Evolutionary conservation across 2,329 filamentous ascomycete genomes (phyloP).

Genomic region (Xylaria sp.): DNA sequence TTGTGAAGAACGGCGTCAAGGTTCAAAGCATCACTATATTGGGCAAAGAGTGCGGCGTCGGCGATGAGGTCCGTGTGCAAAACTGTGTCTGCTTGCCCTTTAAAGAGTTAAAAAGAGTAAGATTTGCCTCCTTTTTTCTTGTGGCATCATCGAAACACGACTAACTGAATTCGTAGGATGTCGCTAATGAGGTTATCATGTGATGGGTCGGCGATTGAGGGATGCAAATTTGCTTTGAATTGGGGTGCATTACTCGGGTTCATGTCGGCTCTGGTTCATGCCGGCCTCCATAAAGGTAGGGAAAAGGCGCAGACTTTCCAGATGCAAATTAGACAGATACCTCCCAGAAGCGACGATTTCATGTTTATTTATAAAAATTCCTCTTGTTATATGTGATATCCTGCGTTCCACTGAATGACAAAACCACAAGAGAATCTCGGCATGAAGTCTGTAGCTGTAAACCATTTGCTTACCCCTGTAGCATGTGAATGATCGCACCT

Average conservation of each 20-base stretch:
- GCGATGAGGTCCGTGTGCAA: slow-evolving; percentile 94
- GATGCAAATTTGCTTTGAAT: slow-evolving; percentile 12
- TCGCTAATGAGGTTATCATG: slow-evolving; percentile 92
- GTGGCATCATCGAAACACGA: slow-evolving; percentile 45
- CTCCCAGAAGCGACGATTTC: slow-evolving; percentile 27
- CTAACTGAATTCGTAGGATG: slow-evolving; percentile 68
- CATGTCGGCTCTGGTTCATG: not conserved
- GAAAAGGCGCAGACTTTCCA: slow-evolving; percentile 24
- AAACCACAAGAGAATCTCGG: not conserved
- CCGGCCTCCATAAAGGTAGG: slow-evolving; percentile 15
- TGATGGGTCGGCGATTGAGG: slow-evolving; percentile 56
- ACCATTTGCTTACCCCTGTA: not conserved
- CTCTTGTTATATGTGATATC: not conserved
- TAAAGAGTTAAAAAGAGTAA: slow-evolving; percentile 95
- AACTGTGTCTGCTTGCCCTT: slow-evolving; percentile 98
- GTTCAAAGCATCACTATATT: slow-evolving; percentile 98
- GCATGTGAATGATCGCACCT: not conserved
- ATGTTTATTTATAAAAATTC: slow-evolving; percentile 3
- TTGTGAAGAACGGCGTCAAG: slow-evolving; percentile 98
- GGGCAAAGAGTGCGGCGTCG: slow-evolving; percentile 94
- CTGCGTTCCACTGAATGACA: not conserved
- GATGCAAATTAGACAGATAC: slow-evolving; percentile 34
- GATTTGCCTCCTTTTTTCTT: slow-evolving; percentile 51
- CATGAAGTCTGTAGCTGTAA: not conserved
- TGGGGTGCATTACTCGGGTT: slow-evolving; percentile 28